A percentile compares a stretch with the other conserved stretches of the same genome.
These are phyloP conservation scores for Beauveria rudraprayagi DNA, from an alignment of 2,329 filamentous ascomycete species.

Conservation along the genomic window DNA sequence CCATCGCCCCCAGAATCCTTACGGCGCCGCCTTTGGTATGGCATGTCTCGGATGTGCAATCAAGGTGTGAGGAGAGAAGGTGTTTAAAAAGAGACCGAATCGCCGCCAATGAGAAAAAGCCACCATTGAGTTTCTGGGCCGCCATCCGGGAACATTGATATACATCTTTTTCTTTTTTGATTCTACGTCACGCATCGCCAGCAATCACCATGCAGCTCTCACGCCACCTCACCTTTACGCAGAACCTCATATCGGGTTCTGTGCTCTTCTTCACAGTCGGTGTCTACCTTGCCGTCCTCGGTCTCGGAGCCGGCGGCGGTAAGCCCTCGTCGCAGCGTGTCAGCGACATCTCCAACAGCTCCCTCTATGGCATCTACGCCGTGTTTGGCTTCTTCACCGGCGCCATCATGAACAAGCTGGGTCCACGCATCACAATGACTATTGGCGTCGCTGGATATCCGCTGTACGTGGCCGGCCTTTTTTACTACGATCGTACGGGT, in stretches of 20 bases:
- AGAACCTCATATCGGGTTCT: constrained; percentile 9
- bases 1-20: background rate
- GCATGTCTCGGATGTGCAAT: background rate
- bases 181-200: background rate
- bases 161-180: background rate
- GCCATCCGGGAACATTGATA: background rate
- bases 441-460: constrained; percentile 12
- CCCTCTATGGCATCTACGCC: constrained; percentile 12
- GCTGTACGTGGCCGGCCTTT: constrained; percentile 9
- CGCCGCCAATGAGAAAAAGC: background rate
- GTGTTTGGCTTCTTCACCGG: constrained; percentile 12
- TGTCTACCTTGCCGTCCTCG: constrained; percentile 14
- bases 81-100: background rate
- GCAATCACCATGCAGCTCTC: background rate
- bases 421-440: constrained; percentile 8
- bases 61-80: background rate
- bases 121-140: background rate
- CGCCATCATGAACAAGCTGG: constrained; percentile 12
- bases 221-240: constrained; percentile 4
- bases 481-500: constrained; percentile 13
- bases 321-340: constrained; percentile 12
- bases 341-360: constrained; percentile 5
- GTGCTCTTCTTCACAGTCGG: constrained; percentile 13
- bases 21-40: background rate
- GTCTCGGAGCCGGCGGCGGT: constrained; percentile 14